Evolutionary conservation across 192 early-diverging fungal genomes (phyloP), one percentile per base, ranked within the genome.

Genomic region (Ambispora gerdemannii): DNA sequence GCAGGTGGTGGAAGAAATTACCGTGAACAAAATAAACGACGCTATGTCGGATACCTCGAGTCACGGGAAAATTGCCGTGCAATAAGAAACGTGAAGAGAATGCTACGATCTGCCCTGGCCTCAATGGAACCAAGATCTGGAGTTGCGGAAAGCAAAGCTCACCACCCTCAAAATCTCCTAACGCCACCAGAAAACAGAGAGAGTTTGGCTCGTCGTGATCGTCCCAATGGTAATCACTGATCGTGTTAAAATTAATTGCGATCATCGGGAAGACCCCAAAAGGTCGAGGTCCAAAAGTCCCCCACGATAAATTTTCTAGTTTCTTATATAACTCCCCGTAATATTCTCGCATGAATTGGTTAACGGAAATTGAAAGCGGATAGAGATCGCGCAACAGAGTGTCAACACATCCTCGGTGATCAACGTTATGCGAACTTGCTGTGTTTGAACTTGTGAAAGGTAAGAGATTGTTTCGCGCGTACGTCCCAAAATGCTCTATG

Each of bases 261-360:
- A 63, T 63, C n/a, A 63, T 63, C 20, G 61, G 34, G n/a, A 63
- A 63, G 38, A 63, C 27, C n/a, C 61, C 61, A 63, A 63, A 63
- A 3, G 4, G 10, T 63, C n/a, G n/a, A 15, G 27, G 7, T 20
- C 2, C 61, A 38, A 63, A 63, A 7, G 61, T 4, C 13, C 35
- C 35, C 61, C 33, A 63, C n/a, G 11, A 4, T 1, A 63, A 25
- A 17, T 63, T 35, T 4, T 25, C 22, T 24, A 63, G 38, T 36
- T 63, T 36, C 31, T 36, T 24, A 24, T 63, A 63, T 27, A 63
- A n/a, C 2, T 36, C 24, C 25, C 61, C 61, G 38, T 63, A 63
- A 63, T 63, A 15, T 4, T 63, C 22, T 63, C 38, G 32, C 10
- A 63, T 2, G 38, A 63, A 63, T 8, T 22, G 4, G 11, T 36